phyloP scores from a whole-genome alignment of 202 grass and related monocot genomes.

The Schoenoplectus tabernaemontani region DNA sequence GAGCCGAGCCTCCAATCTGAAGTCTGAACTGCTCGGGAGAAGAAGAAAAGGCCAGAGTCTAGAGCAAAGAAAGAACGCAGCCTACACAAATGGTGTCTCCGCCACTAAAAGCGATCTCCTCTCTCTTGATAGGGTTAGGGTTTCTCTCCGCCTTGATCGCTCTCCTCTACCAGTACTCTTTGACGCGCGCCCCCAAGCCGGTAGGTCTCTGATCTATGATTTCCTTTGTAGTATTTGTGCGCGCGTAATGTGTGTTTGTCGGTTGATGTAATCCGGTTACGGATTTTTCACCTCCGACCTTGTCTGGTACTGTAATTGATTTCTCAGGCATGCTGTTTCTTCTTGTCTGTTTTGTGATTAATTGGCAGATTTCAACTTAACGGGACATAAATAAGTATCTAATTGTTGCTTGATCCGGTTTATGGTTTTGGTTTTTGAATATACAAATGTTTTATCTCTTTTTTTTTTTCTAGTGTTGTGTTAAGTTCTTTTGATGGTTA shows the following conservation, averaged over 20 bases:
- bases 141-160: not conserved
- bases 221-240: not conserved
- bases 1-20: too few relatives aligned
- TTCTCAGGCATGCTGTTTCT: not conserved
- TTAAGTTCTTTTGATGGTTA: not conserved
- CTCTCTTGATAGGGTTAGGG: constrained; percentile 12
- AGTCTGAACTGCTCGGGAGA: too few relatives aligned
- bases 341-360: constrained; percentile 5
- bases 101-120: constrained; percentile 15
- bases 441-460: not conserved
- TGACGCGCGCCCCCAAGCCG: constrained; percentile 1
- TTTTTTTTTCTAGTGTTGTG: not conserved
- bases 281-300: not conserved
- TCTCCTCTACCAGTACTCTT: constrained; percentile 13
- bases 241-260: not conserved
- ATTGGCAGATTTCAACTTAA: not conserved
- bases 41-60: too few relatives aligned
- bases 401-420: not conserved
- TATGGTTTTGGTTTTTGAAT: too few relatives aligned
- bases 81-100: constrained; percentile 7
- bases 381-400: not conserved
- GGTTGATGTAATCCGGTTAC: not conserved
- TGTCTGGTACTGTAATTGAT: not conserved
- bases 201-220: constrained; percentile 8
- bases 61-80: not conserved